Evolutionary conservation across 176 grass and related monocot genomes (phyloP).

Genomic region (Eragrostis nindensis): DNA sequence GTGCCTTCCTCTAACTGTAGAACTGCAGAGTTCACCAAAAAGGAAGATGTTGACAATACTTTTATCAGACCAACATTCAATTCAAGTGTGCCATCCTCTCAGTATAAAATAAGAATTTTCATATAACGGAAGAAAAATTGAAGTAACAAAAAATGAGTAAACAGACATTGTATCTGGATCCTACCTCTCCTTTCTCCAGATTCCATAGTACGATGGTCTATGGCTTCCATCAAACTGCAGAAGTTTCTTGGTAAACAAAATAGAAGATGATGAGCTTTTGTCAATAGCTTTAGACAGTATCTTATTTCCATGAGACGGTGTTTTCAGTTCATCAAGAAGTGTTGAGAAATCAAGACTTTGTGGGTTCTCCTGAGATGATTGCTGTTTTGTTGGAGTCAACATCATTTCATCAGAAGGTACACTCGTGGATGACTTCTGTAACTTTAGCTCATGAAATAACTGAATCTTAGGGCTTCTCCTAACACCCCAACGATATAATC

Average conservation of each 20-base stretch:
- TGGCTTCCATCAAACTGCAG: slow-evolving; percentile 68
- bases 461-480: slow-evolving; percentile 29
- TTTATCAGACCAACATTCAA: not conserved
- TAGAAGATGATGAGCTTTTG: slow-evolving; percentile 4
- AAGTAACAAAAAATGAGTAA: slow-evolving; percentile 16
- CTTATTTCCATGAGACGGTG: slow-evolving; percentile 35
- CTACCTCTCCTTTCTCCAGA: slow-evolving; percentile 62
- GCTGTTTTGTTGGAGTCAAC: slow-evolving; percentile 27
- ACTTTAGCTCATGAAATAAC: slow-evolving; percentile 57
- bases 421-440: slow-evolving; percentile 42
- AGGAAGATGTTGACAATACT: not conserved
- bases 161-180: slow-evolving; percentile 6
- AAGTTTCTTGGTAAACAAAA: slow-evolving; percentile 53
- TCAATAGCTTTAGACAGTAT: slow-evolving; percentile 11
- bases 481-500: slow-evolving; percentile 53
- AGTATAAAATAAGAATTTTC: not conserved
- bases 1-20: slow-evolving; percentile 39
- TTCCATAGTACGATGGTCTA: slow-evolving; percentile 81
- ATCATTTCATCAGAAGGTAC: slow-evolving; percentile 22
- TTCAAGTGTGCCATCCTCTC: not conserved
- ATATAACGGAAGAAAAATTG: not conserved
- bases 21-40: slow-evolving; percentile 26
- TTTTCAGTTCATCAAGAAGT: slow-evolving; percentile 58
- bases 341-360: slow-evolving; percentile 39
- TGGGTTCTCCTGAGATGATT: slow-evolving; percentile 16